phyloP scores from a whole-genome alignment of 2,329 filamentous ascomycete genomes.

The Pseudopyricularia cyperi region DNA sequence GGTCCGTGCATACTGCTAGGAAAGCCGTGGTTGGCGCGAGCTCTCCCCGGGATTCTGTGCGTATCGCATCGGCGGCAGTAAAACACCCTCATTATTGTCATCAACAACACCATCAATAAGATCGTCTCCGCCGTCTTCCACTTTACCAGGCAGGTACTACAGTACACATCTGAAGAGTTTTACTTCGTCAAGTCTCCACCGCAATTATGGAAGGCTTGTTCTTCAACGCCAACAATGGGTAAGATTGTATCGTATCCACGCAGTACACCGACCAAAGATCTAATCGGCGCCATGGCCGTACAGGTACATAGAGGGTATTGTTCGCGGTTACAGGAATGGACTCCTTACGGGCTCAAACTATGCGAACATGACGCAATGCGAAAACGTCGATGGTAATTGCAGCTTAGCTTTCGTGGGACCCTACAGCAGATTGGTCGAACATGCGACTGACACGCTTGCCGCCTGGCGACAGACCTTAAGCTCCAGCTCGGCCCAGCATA shows the following conservation, averaged over 20 bases:
- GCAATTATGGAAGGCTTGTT: constrained; percentile 74
- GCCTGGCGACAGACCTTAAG: constrained; percentile 63
- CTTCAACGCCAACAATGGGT: constrained; percentile 93
- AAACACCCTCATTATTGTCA: not conserved
- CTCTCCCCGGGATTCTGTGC: not conserved
- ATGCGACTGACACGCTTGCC: constrained; percentile 4
- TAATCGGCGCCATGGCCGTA: not conserved
- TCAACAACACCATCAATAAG: not conserved
- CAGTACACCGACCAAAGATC: not conserved
- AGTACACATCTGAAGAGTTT: no score
- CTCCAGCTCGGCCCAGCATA: constrained; percentile 94
- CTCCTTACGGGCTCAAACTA: constrained; percentile 87
- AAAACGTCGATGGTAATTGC: constrained; percentile 74
- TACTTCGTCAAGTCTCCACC: not conserved
- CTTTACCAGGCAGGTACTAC: not conserved
- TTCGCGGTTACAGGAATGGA: constrained; percentile 90
- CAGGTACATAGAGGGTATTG: constrained; percentile 94
- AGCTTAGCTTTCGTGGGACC: constrained; percentile 14
- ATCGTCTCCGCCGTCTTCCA: not conserved
- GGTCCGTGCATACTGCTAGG: not conserved
- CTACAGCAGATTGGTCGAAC: constrained; percentile 3
- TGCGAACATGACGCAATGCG: constrained; percentile 91
- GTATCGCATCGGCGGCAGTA: constrained; percentile 2
- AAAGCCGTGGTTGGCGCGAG: not conserved
- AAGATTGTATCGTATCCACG: constrained; percentile 14